phyloP scores from a whole-genome alignment of 495 filamentous ascomycete genomes.

The Penicillium maclennaniae region DNA sequence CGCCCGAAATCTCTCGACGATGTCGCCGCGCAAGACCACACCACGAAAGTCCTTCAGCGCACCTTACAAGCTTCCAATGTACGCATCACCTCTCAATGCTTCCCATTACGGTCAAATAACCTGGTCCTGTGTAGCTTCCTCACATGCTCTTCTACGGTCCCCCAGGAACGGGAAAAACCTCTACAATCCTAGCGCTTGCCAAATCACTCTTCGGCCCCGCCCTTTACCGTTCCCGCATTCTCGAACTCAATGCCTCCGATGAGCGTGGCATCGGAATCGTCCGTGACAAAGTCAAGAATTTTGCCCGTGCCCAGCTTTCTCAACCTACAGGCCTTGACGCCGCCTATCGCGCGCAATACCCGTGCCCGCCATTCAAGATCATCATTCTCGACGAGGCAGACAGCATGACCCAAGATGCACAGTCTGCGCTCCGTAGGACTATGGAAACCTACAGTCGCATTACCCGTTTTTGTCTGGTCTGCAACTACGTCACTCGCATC shows the following conservation, averaged over 20 bases:
- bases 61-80: constrained; percentile 94
- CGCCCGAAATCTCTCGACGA: constrained; percentile 90
- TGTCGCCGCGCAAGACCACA: constrained; percentile 97
- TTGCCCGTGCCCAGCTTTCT: constrained; percentile 89
- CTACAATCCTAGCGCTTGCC: constrained; percentile 90
- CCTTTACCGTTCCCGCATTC: constrained; percentile 86
- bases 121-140: constrained; percentile 58
- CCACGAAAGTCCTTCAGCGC: constrained; percentile 83
- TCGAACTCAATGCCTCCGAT: constrained; percentile 98
- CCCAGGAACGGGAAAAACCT: constrained; percentile 97
- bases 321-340: constrained; percentile 62
- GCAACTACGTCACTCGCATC: constrained; percentile 97
- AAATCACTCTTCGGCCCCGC: constrained; percentile 97
- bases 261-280: constrained; percentile 97
- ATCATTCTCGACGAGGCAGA: constrained; percentile 97
- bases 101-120: not conserved
- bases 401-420: constrained; percentile 97
- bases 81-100: constrained; percentile 14
- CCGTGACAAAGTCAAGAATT: constrained; percentile 97
- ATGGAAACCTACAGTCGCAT: constrained; percentile 98
- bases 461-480: constrained; percentile 94
- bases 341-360: constrained; percentile 70
- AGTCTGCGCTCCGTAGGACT: constrained; percentile 84
- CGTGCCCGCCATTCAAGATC: constrained; percentile 97
- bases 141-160: constrained; percentile 99